Conservation (phyloP, 1,284 basidiomycete genomes). For the Cutaneotrichosporon sp. region DNA sequence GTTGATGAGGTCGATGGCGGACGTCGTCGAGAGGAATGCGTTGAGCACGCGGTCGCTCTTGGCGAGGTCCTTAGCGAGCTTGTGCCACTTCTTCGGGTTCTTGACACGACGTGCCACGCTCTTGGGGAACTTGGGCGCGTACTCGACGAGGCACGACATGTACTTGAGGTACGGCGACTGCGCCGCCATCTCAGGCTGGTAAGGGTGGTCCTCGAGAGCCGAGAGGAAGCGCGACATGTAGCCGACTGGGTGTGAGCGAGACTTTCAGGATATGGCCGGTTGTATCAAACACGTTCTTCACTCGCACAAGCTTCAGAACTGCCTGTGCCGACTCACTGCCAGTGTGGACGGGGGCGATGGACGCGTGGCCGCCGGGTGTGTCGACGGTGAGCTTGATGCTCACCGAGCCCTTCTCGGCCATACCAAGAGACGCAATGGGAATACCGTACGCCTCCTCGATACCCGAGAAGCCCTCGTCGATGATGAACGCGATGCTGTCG, state of each 20-base stretch:
- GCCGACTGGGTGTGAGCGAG: conserved; percentile 39
- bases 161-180: conserved; percentile 54
- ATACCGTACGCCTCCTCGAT: conserved; percentile 45
- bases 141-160: conserved; percentile 56
- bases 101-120: conserved; percentile 41
- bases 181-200: conserved; percentile 42
- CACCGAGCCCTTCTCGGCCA: conserved; percentile 56
- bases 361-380: conserved; percentile 51
- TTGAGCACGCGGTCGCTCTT: conserved; percentile 36
- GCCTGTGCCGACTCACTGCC: conserved; percentile 40
- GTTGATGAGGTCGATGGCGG: conserved; percentile 49
- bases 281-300: not conserved
- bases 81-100: conserved; percentile 51
- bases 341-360: conserved; percentile 51
- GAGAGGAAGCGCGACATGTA: conserved; percentile 49
- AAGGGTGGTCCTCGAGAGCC: conserved; percentile 49
- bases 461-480: conserved; percentile 56
- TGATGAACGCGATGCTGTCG: conserved; percentile 52
- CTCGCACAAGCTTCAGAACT: no score
- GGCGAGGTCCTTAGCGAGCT: conserved; percentile 51
- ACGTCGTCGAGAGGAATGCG: conserved; percentile 50
- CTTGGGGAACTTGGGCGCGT: conserved; percentile 51
- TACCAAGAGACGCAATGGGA: conserved; percentile 51
- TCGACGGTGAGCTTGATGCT: conserved; percentile 49
- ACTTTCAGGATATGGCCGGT: not conserved